Base-by-base conservation (phyloP, 1,284 basidiomycete genomes). In the Xerocomus nothofagi region DNA sequence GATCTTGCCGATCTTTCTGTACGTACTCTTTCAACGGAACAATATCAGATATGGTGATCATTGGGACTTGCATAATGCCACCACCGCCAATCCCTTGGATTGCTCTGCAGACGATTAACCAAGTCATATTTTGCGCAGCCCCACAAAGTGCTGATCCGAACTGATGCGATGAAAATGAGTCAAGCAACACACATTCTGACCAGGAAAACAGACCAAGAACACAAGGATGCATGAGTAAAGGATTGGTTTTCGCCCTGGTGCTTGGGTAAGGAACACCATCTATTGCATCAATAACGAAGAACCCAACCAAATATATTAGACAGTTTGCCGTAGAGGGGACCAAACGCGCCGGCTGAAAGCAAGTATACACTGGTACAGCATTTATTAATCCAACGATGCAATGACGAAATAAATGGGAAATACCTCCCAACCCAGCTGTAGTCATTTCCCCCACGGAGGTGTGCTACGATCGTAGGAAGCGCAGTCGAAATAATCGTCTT, bases 21-120 rank as follows among this genome's bases (percentile, higher is more conserved):
- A 65, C 82, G 53, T 60, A 88, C 86, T 87, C 82, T 72, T 84
- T 74, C 26, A 92, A 67, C 2, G 86, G 79, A 2, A 91, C 85
- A 27, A 93, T 90, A 62, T 94, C 91, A 23, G 84, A 82, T 10
- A 93, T 82, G 0, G 81, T 84, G 59, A 94, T 92, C 45, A 89
- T 71, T 4, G 77, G 73, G 30, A 84, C 68, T 47, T 79, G 79
- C 8, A 88, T 75, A 50, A 88, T 81, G 1, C 87, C 89, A 5
- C 89, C 89, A 6, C 90, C 91, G 10, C 91, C 91, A 27, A 92
- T 79, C 11, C 91, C 91, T 65, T 93, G 91, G 1, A 94, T 70
- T 1, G 87, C 91, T 57, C 91, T 80, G 40, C 79, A 82, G 0
- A 86, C 73, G 40, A 89, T 81, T 12, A 93, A 71, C 90, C 75